Base-by-base conservation (phyloP, 176 grass and related monocot species). In the Juncus inflexus region DNA sequence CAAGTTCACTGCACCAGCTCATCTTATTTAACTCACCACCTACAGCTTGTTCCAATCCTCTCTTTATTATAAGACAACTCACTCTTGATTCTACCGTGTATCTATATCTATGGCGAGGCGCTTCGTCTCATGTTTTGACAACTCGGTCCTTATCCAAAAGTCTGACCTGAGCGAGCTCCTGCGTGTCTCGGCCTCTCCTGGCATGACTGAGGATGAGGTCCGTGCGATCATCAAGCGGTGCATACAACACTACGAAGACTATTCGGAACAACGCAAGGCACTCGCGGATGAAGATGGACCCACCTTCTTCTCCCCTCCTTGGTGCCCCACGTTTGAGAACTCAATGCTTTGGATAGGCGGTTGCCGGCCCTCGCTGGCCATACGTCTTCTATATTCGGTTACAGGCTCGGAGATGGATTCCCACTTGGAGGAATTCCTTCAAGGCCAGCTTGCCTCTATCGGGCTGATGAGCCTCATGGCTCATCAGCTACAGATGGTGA, bases 271-370 rank as follows among this genome's bases (percentile, higher is more conserved):
- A 37, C 57, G 84, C 45, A 74, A 78, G 12, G 6, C 9, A 7
- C 66, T 87, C 64, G 63, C 63, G 35, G 63, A 3, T 0, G 65
- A 75, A 42, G 87, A 83, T 55, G 79, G 75, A 9, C 28, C 79
- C 7, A 67, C 76, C 69, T 76, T 87, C 76, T 60, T 83, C 81
- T 60, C 66, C 42, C 91, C 84, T 40, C 73, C 79, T 11, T 96
- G 91, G 91, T 96, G 87, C 78, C 78, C 78, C 52, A 52, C 81
- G 45, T 96, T 90, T 51, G 91, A 96, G 65, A 90, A 78, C 61
- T 80, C 87, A 35, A 13, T 81, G 61, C 79, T 87, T 60, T 95
- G 75, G 81, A 50, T 90, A 51, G 90, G 83, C 0, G 83, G 83
- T 12, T 95, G 90, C 76, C 91, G 87, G 38, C 87, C 87, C 0